Evolutionary conservation across 2,329 filamentous ascomycete genomes (phyloP), one percentile per base, ranked within the genome.

Genomic region (Thelonectria rubi): DNA sequence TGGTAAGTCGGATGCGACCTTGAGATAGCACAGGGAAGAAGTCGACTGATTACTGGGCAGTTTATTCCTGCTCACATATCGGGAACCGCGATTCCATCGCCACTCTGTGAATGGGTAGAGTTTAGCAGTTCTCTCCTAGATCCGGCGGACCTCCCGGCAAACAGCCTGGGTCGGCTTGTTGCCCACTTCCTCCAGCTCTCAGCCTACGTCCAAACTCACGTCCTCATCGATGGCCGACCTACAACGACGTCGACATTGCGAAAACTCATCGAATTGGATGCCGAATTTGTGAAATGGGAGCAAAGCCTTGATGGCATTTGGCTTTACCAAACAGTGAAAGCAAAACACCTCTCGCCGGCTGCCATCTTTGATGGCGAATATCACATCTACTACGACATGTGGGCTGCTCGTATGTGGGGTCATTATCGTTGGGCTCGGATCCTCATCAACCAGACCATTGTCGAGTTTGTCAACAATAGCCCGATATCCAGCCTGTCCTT

Each of bases 381-480:
- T 67, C 85, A 89, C 69, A 71, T 79, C 20, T 89, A 89, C 66
- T 72, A 74, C 15, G 81, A 83, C 63, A 80, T 86, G 56, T 86
- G 82, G 79, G 75, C 80, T 17, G 83, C 82, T 9, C 80, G 83
- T 21, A 78, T 84, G 42, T 88, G 84, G 84, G 86, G 84, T 61
- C 82, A 88, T 65, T 87, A 84, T 66, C 84, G 87, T 21, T 87
- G 84, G 79, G 79, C 80, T 7, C 82, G 84, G n/a, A 82, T 87
- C 21, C 73, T 88, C 10, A 70, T 81, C 15, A 82, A 80, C 68
- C 80, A 86, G 62, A 77, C 80, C 43, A 79, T 88, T 12, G 72
- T 84, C 10, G 76, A 78, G 11, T 70, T 79, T 32, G 72, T 73
- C 5, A 72, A 74, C 40, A 69, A 68, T 1, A 79, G 77, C 55